A percentile compares a stretch with the other conserved stretches of the same genome.
Conservation (phyloP, 2,329 filamentous ascomycete species). For the Helminthosporium solani region DNA sequence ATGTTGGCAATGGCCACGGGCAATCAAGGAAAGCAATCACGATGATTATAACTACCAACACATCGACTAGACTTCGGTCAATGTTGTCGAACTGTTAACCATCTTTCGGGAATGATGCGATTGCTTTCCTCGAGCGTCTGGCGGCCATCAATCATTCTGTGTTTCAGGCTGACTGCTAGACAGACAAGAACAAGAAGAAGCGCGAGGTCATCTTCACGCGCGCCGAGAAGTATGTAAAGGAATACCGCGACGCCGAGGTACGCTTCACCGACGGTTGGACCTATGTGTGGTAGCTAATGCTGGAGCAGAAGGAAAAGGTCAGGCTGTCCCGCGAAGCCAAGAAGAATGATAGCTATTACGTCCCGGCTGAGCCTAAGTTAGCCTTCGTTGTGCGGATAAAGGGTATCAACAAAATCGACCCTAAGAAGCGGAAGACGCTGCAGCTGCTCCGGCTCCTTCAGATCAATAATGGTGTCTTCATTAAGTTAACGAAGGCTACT, state of each 20-base stretch:
- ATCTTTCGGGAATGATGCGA: slow-evolving; percentile 97
- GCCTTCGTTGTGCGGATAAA: slow-evolving; percentile 99
- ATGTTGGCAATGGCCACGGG: slow-evolving; percentile 47
- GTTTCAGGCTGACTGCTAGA: slow-evolving; percentile 37
- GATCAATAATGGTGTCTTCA: slow-evolving; percentile 99
- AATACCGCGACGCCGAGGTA: slow-evolving; percentile 89
- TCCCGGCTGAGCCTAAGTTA: slow-evolving; percentile 91
- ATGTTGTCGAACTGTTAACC: slow-evolving; percentile 98
- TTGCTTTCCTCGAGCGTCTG: slow-evolving; percentile 25
- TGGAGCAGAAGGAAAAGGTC: slow-evolving; percentile 80
- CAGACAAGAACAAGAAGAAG: slow-evolving; percentile 97
- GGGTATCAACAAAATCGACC: slow-evolving; percentile 99
- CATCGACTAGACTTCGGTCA: slow-evolving; percentile 91
- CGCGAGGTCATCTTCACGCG: slow-evolving; percentile 99
- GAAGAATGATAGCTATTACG: slow-evolving; percentile 89
- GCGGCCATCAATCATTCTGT: background rate
- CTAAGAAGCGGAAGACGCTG: slow-evolving; percentile 99
- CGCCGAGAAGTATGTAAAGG: slow-evolving; percentile 99
- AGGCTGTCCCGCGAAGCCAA: slow-evolving; percentile 87
- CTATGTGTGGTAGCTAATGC: background rate
- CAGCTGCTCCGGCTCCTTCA: slow-evolving; percentile 99
- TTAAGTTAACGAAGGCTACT: slow-evolving; percentile 96
- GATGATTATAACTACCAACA: slow-evolving; percentile 87
- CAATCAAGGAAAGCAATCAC: slow-evolving; percentile 31
- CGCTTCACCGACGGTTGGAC: background rate